phyloP scores from a whole-genome alignment of 176 grass and related monocot genomes.

The Typha latifolia region DNA sequence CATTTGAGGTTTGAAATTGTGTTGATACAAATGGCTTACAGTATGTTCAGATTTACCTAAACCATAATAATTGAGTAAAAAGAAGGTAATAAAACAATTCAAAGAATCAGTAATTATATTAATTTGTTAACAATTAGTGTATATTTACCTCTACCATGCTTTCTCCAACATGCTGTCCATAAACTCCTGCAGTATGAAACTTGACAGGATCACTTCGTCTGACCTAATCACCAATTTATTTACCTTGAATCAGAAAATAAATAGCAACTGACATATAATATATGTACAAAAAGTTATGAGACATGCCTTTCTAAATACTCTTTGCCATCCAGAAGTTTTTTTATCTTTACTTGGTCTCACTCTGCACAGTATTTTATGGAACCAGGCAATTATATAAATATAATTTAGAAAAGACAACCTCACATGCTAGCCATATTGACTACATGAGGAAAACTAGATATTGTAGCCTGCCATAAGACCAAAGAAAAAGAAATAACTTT shows the following conservation, averaged over 20 bases:
- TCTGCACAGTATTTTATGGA: conserved; percentile 27
- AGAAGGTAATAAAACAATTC: no score
- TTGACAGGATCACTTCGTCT: conserved; percentile 22
- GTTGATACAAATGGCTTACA: no score
- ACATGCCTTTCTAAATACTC: conserved; percentile 38
- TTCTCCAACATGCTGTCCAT: conserved; percentile 30
- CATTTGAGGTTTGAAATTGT: no score
- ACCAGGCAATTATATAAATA: not conserved
- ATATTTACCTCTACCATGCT: conserved; percentile 45
- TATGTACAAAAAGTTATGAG: conserved; percentile 6
- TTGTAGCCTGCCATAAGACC: no score
- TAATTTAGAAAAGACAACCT: not conserved
- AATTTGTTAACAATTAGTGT: not conserved
- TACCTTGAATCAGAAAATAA: conserved; percentile 14
- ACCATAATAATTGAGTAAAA: no score
- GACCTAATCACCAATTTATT: conserved; percentile 29
- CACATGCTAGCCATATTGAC: not conserved
- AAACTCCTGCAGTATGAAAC: conserved; percentile 14
- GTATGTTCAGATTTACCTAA: no score
- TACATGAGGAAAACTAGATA: no score
- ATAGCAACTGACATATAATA: not conserved
- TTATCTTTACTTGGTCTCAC: conserved; percentile 20
- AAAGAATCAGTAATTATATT: no score
- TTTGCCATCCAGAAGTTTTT: conserved; percentile 21
- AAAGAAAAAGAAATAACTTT: no score